Percentiles rank a stretch among this genome's conserved stretches.
Conservation (phyloP, 2,329 filamentous ascomycete genomes). For the Trichoderma koningiopsis region DNA sequence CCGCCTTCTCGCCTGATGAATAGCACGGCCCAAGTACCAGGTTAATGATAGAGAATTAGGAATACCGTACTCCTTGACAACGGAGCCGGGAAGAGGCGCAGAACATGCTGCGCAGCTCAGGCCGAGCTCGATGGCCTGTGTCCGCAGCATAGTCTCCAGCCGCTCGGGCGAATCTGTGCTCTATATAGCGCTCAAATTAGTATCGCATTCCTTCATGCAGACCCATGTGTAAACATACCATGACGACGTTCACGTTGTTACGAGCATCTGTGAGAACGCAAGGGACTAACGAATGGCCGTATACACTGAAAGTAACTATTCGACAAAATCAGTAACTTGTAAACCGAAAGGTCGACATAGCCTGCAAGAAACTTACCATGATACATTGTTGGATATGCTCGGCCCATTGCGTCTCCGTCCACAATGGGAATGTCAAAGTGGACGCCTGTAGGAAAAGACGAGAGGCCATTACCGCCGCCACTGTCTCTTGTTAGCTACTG, state of each 20-base stretch:
- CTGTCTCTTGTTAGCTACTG: constrained; percentile 30
- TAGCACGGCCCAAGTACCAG: constrained; percentile 40
- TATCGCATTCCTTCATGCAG: background rate
- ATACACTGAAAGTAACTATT: constrained; percentile 43
- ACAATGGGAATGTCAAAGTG: constrained; percentile 43
- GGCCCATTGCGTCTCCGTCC: constrained; percentile 44
- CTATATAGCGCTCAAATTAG: constrained; percentile 29
- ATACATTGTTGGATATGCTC: constrained; percentile 44
- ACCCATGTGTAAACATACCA: constrained; percentile 28
- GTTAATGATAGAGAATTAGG: constrained; percentile 40
- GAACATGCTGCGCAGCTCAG: constrained; percentile 42
- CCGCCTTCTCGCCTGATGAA: constrained; percentile 35
- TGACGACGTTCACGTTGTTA: constrained; percentile 41
- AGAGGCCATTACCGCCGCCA: constrained; percentile 45
- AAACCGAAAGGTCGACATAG: too few species aligned
- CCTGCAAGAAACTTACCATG: constrained; percentile 32
- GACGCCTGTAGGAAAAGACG: constrained; percentile 38
- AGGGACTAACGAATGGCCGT: constrained; percentile 41
- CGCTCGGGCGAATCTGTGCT: constrained; percentile 39
- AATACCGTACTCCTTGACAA: constrained; percentile 39
- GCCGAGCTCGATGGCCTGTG: constrained; percentile 43
- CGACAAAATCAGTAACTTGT: background rate
- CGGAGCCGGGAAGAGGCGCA: constrained; percentile 38
- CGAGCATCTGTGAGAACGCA: constrained; percentile 43
- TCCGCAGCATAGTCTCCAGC: constrained; percentile 42